Evolutionary conservation across 1,139 yeast species (phyloP), one percentile per base, ranked within the genome.

Genomic region (Taphrina flavorubra): DNA sequence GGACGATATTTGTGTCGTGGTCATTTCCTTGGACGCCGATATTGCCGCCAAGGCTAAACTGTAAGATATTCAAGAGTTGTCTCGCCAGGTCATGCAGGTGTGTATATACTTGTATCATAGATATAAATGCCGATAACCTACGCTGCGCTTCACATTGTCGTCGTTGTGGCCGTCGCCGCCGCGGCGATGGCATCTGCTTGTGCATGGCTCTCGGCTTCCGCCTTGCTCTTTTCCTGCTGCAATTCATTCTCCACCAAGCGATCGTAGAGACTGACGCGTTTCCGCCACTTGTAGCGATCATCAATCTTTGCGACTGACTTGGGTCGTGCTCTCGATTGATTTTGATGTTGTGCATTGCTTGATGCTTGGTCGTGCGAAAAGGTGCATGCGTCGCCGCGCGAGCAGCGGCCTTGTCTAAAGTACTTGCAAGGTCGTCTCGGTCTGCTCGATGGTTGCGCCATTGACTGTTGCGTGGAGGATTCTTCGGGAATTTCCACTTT

Each of bases 341-440:
- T 1, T 4, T 25, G 31, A 25, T 40, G n/a, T 14, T 37, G 16
- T 14, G 42, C 46, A 18, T 63, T 11, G 37, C 56, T n/a, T 14
- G 31, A 14, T 5, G 49, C 39, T 13, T n/a, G 25, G 16, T 39
- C 51, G 37, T 63, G 67, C 16, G 61, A 44, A 34, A 20, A 63
- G n/a, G 53, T 53, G 36, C 67, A 63, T 10, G 51, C 53, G n/a
- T 56, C 67, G 31, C 67, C 67, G 46, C 61, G 67, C 20, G 39
- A 20, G 40, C 67, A 63, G n/a, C 67, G 67, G 18, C 67, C 67
- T 13, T 55, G 67, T n/a, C 37, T 58, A 34, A 63, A 63, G 56
- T 63, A 63, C 56, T 63, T 63, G 56, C 67, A 63, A 8, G 42
- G 44, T 8, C 59, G 37, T 56, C 16, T 53, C 58, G 40, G 40